These are phyloP conservation scores for Coniferiporia weirii DNA, from an alignment of 1,284 basidiomycete species.

Conservation along the genomic window DNA sequence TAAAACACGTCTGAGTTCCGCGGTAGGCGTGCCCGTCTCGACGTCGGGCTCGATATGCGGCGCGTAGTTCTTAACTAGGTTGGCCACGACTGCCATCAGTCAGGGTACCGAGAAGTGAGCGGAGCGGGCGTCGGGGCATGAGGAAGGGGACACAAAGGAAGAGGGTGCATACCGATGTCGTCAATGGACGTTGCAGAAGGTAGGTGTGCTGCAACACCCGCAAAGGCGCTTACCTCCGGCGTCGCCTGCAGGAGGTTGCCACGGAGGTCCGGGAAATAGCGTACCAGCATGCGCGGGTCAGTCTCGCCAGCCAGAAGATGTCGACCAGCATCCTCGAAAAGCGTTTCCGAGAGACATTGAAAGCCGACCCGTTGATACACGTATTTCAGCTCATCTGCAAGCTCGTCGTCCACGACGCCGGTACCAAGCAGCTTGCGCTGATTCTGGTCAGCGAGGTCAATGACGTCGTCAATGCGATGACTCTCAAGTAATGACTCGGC, in stretches of 20 bases:
- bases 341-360: conserved; percentile 62
- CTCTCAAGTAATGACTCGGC: conserved; percentile 63
- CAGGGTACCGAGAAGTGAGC: conserved; percentile 32
- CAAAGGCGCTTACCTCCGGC: conserved; percentile 52
- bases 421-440: conserved; percentile 53
- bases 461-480: conserved; percentile 61
- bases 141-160: conserved; percentile 21
- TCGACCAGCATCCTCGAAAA: conserved; percentile 73
- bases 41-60: conserved; percentile 75
- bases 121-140: conserved; percentile 23
- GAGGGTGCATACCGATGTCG: conserved; percentile 62
- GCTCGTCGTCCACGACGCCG: not conserved
- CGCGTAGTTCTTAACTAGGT: conserved; percentile 87
- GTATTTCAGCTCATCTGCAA: conserved; percentile 61
- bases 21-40: conserved; percentile 57
- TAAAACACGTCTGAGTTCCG: conserved; percentile 59
- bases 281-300: conserved; percentile 71
- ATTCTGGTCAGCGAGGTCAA: conserved; percentile 55
- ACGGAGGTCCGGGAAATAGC: conserved; percentile 69
- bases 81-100: conserved; percentile 74
- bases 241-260: conserved; percentile 48
- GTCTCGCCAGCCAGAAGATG: conserved; percentile 65
- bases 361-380: conserved; percentile 76
- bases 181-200: conserved; percentile 58
- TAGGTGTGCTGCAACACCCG: conserved; percentile 64